Evolutionary conservation across 352 stramenopile species (phyloP), one percentile per base, ranked within the genome.

Genomic region (Hyaloperonospora brassicae): DNA sequence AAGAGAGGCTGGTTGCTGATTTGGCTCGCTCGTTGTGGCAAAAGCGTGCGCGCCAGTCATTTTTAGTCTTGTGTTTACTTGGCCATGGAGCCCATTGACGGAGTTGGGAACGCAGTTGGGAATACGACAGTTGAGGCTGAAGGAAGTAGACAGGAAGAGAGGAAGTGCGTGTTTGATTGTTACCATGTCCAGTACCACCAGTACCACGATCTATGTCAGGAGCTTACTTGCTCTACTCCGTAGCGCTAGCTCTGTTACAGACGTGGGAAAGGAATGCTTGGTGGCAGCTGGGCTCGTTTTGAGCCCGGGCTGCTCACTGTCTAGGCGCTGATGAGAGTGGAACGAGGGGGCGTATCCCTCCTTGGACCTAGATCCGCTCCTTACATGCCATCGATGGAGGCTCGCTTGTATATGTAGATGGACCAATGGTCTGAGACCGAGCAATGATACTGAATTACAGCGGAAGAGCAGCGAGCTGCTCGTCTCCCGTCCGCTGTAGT

Each of bases 361-460:
- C 52, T 14, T 61, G 61, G 64, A 70, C 75, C 78, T 88, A 88
- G 78, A 88, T 86, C 78, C 85, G 67, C 62, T 83, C 69, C 78
- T 85, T 68, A 88, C 78, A 88, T 76, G 11, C 55, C 17, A 13
- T 40, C 22, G 10, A 41, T 38, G 4, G 17, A 17, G 17, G 36
- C 23, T 42, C 12, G 14, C 34, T 27, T 51, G 21, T 9, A 2
- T 58, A 9, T 58, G 35, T 34, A 34, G 27, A 34, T 34, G 27
- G 4, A 8, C 4, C 4, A 34, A 17, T 17, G 4, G 27, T 34
- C 27, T 8, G 8, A 34, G 27, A 34, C 17, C 36, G 53, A 83
- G 73, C 76, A 84, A 70, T 80, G 67, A 81, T 87, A 87, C 76
- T 87, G 76, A 87, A 84, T 81, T 88, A 76, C 68, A 79, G 62